Evolutionary conservation across 441 rosid genomes (phyloP), one percentile per base, ranked within the genome.

Genomic region (Populus trichocarpa): DNA sequence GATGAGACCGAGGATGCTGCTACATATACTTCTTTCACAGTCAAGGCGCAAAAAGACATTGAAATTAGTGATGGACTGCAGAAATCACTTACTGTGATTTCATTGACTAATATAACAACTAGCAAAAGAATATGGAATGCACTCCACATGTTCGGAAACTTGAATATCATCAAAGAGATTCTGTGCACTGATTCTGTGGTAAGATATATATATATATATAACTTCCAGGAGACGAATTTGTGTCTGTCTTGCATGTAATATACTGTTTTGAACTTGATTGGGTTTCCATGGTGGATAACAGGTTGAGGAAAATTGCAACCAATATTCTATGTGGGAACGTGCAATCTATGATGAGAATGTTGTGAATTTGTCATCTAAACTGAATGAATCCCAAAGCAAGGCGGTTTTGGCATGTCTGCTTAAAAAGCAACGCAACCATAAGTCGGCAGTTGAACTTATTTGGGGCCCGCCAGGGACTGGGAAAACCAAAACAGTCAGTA

Each of bases 401-500:
- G 93, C 90, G 18, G 72, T 89, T 7, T 67, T 75, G 8, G 35
- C 75, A 0, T 86, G 88, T 72, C 84, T 88, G 30, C 2, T 36
- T 75, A 81, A 69, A 71, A 36, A 74, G 8, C 75, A 46, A 10
- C 83, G 89, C 73, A 22, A 23, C 26, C 88, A 90, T 77, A 80
- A 70, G 76, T 66, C 83, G 5, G n/a, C 74, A 57, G 84, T 89
- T 20, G 84, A 88, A 25, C 86, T 90, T 30, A 86, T 91, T 30
- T 89, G 93, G 94, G 97, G 96, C 14, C 93, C 94, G 4, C 92
- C 94, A 1, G 94, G 96, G 12, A 93, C 96, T 0, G 92, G 97
- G 63, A 93, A 93, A 74, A 90, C 94, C 3, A 90, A 85, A 79
- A 88, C 85, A 5, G 80, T 88, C 0, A 80, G 89, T 1, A 70